Conservation (phyloP, 2,329 filamentous ascomycete genomes). For the Calonectria pseudoreteaudii region DNA sequence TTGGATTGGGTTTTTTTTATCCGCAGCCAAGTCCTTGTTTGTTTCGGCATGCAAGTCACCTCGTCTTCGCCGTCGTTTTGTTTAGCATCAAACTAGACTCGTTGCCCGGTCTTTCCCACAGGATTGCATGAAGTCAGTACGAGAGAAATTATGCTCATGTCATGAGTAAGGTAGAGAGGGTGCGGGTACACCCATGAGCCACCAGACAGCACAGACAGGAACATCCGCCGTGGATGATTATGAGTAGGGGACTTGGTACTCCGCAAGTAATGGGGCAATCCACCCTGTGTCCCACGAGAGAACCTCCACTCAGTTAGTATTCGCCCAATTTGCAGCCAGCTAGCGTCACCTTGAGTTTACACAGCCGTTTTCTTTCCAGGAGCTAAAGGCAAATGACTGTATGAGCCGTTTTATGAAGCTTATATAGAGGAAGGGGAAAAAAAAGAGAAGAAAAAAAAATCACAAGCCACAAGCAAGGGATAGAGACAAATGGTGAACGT, state of each 20-base stretch:
- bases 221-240: background rate
- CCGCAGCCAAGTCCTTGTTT: conserved; percentile 24
- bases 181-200: background rate
- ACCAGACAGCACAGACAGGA: background rate
- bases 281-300: conserved; percentile 7
- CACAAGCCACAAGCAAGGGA: background rate
- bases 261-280: conserved; percentile 7
- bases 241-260: background rate
- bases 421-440: background rate
- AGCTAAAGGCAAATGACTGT: background rate
- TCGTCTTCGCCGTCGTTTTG: conserved; percentile 25
- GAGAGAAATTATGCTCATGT: conserved; percentile 26
- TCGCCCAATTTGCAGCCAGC: conserved; percentile 5
- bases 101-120: conserved; percentile 31
- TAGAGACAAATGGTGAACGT: background rate
- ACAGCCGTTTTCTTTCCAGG: conserved; percentile 1
- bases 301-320: conserved; percentile 4
- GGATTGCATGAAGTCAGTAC: conserved; percentile 32
- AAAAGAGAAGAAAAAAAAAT: background rate
- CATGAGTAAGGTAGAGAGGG: conserved; percentile 12
- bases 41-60: conserved; percentile 35
- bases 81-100: conserved; percentile 35
- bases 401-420: background rate
- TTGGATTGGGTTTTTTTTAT: conserved; percentile 2
- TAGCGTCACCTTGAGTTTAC: conserved; percentile 8